phyloP scores from a whole-genome alignment of 129 eudicot species.

The Artemisia argyi region DNA sequence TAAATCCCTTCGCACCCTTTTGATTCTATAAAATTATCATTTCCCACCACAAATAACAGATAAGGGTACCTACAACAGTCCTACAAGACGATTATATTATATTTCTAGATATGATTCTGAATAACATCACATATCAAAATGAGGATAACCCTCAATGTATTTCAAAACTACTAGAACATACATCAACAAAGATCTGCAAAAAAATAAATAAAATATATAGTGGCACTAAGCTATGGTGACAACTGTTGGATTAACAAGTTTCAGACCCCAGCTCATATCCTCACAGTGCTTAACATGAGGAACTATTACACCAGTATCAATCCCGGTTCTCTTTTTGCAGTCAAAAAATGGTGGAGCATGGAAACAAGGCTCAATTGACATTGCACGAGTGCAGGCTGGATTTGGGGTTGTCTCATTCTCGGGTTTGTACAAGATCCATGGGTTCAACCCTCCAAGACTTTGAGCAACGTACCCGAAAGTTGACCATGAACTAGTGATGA shows the following conservation, averaged over 20 bases:
- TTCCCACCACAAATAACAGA: conserved; percentile 11
- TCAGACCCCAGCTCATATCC: conserved; percentile 82
- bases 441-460: conserved; percentile 81
- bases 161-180: conserved; percentile 19
- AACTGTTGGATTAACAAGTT: conserved; percentile 46
- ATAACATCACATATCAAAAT: conserved; percentile 11
- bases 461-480: conserved; percentile 89
- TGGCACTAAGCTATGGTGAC: conserved; percentile 20
- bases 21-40: neutral
- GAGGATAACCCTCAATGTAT: conserved; percentile 12
- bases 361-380: conserved; percentile 87
- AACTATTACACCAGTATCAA: conserved; percentile 57
- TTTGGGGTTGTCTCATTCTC: conserved; percentile 58
- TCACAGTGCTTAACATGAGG: conserved; percentile 80
- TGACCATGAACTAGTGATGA: conserved; percentile 84
- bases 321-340: conserved; percentile 57
- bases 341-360: conserved; percentile 83
- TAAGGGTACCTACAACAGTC: neutral
- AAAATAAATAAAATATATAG: neutral
- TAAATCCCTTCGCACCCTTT: neutral
- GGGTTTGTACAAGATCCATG: conserved; percentile 81
- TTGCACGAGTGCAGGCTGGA: conserved; percentile 67
- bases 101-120: conserved; percentile 14
- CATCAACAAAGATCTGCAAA: conserved; percentile 8
- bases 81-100: conserved; percentile 8